Conservation (phyloP, 2,329 filamentous ascomycete genomes). For the Curvularia sp. region DNA sequence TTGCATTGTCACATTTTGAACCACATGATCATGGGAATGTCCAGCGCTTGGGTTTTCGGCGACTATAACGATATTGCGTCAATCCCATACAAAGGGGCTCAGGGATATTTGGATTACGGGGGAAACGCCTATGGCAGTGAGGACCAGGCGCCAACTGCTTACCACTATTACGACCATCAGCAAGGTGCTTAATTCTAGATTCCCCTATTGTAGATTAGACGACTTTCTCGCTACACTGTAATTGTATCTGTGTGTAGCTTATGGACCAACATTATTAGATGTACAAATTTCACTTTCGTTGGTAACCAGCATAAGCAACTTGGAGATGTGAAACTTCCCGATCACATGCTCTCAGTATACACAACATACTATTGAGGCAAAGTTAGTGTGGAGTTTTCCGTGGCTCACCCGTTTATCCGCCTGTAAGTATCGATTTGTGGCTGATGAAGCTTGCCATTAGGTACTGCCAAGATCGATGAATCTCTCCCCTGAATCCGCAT, state of each 20-base stretch:
- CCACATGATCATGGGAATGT: conserved; percentile 65
- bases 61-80: conserved; percentile 50
- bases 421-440: neutral
- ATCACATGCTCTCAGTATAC: neutral
- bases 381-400: neutral
- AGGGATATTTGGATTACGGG: conserved; percentile 56
- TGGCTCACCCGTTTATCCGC: neutral
- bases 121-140: conserved; percentile 52
- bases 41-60: conserved; percentile 57
- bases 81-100: conserved; percentile 45
- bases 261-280: neutral
- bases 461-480: neutral
- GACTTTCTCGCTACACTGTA: neutral
- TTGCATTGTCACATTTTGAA: conserved; percentile 66
- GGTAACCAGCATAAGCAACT: neutral
- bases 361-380: neutral
- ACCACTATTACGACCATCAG: conserved; percentile 20
- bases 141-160: conserved; percentile 16
- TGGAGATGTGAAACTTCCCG: neutral
- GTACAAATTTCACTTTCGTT: neutral
- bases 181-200: neutral
- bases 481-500: neutral
- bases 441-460: neutral
- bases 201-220: neutral
- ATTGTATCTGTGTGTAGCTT: neutral